Evolutionary conservation across 2,329 filamentous ascomycete species (phyloP).

Genomic region (Paecilomyces sp.): DNA sequence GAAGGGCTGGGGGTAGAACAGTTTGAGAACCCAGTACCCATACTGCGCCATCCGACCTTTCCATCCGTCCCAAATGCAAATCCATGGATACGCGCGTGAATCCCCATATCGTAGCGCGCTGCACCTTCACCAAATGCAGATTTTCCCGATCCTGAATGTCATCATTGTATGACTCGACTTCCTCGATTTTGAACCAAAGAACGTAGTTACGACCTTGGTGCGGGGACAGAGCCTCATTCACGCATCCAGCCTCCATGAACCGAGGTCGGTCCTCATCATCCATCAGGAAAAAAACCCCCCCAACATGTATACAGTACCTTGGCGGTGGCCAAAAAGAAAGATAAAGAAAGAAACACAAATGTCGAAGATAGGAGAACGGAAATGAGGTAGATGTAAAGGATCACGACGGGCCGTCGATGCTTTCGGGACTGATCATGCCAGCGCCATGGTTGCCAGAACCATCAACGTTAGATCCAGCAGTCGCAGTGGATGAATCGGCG

Average conservation of each 20-base stretch:
- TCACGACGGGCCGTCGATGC: constrained; percentile 48
- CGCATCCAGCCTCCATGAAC: neutral
- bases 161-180: neutral
- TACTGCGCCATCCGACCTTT: neutral
- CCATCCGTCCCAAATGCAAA: neutral
- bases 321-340: neutral
- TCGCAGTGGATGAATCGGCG: constrained; percentile 35
- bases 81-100: neutral
- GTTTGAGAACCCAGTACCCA: neutral
- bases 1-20: neutral
- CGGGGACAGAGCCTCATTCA: neutral
- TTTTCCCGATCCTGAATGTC: neutral
- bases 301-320: neutral
- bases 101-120: neutral
- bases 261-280: neutral
- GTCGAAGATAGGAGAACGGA: neutral
- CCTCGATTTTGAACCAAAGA: neutral
- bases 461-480: constrained; percentile 28
- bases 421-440: constrained; percentile 81
- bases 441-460: constrained; percentile 41
- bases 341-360: neutral
- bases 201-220: neutral
- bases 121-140: neutral
- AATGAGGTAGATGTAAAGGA: neutral
- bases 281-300: neutral